phyloP scores from a whole-genome alignment of 192 early-diverging fungal species.

The Cladochytrium replicatum region DNA sequence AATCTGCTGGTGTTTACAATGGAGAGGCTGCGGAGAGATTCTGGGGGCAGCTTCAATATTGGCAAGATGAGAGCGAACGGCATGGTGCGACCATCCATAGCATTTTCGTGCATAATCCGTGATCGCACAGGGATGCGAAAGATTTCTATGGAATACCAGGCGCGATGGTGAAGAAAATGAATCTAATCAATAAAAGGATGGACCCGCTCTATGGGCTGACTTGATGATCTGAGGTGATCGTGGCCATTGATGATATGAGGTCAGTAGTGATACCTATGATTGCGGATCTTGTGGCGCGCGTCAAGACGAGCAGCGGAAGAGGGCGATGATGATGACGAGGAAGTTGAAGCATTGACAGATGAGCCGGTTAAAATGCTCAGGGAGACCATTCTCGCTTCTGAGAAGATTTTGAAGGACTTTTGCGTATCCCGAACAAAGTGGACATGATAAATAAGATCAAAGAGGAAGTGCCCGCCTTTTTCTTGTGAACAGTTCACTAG shows the following conservation, averaged over 20 bases:
- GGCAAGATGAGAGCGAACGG: conserved; percentile 32
- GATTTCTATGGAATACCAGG: conserved; percentile 1
- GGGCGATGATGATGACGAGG: no score
- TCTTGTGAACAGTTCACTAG: no score
- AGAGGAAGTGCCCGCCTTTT: no score
- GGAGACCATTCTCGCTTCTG: conserved; percentile 45
- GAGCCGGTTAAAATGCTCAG: conserved; percentile 29
- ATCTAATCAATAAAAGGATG: conserved; percentile 32
- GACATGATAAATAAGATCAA: neutral
- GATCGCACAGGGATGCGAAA: neutral
- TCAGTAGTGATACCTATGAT: no score
- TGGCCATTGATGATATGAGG: no score
- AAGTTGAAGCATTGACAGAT: no score
- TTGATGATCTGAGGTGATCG: conserved; percentile 27
- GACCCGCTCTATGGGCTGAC: conserved; percentile 35
- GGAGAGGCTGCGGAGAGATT: conserved; percentile 20
- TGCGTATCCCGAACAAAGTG: conserved; percentile 12
- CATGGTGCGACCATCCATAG: conserved; percentile 25
- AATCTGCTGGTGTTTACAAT: conserved; percentile 26
- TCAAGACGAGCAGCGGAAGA: no score
- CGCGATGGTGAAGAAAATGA: conserved; percentile 22
- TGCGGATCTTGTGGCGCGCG: no score
- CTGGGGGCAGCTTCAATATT: conserved; percentile 28
- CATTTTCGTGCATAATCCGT: conserved; percentile 26
- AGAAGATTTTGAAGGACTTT: conserved; percentile 43